These are phyloP conservation scores for Carex cristatella DNA, from an alignment of 176 grass and related monocot species.

Conservation along the genomic window DNA sequence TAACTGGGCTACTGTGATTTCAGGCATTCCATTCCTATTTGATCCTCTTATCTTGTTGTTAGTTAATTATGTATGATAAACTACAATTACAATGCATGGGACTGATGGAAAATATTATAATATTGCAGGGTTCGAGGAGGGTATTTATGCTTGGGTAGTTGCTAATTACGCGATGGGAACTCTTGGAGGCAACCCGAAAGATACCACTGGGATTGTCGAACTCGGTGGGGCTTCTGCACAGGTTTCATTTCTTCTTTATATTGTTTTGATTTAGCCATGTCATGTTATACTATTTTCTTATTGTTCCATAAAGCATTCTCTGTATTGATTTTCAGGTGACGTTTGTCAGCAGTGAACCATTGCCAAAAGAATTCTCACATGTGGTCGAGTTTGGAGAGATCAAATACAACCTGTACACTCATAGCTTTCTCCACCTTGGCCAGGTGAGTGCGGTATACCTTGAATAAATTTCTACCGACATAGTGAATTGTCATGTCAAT, in stretches of 20 bases:
- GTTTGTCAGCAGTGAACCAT: constrained; percentile 49
- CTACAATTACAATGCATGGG: background rate
- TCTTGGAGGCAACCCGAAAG: constrained; percentile 40
- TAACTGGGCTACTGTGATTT: constrained; percentile 77
- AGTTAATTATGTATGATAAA: background rate
- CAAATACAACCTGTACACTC: constrained; percentile 77
- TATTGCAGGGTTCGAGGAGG: constrained; percentile 75
- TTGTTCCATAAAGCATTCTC: background rate
- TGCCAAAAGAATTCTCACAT: constrained; percentile 52
- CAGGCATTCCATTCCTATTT: constrained; percentile 44
- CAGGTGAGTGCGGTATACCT: constrained; percentile 41
- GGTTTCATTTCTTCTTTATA: constrained; percentile 36
- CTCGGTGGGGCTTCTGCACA: constrained; percentile 89
- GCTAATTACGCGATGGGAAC: constrained; percentile 76
- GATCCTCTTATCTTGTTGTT: constrained; percentile 7
- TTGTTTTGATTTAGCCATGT: constrained; percentile 4
- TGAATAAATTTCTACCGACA: background rate
- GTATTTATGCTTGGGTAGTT: constrained; percentile 82
- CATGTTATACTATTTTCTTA: background rate
- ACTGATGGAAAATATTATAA: constrained; percentile 14
- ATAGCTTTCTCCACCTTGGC: constrained; percentile 88
- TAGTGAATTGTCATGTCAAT: constrained; percentile 7
- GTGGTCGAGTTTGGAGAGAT: constrained; percentile 53
- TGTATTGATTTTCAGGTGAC: constrained; percentile 42
- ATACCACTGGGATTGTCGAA: constrained; percentile 80